A percentile compares a stretch with the other conserved stretches of the same genome.
Conservation (phyloP, 805 yeast species). For the Yarrowia divulgata region DNA sequence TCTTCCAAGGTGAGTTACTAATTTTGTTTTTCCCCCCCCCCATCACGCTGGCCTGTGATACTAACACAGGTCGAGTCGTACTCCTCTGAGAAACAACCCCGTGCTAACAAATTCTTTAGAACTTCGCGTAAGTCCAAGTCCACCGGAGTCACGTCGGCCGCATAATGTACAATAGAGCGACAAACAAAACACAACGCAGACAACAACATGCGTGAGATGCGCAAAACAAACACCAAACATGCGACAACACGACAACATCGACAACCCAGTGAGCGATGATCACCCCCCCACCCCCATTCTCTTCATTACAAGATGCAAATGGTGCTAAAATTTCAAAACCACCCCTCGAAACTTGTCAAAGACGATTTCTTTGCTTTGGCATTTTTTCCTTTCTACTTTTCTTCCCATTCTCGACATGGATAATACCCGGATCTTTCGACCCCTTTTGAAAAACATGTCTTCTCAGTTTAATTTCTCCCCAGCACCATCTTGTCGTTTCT, state of each 20-base stretch:
- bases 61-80: slow-evolving; percentile 28
- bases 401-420: slow-evolving; percentile 9
- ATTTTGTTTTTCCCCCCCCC: not conserved
- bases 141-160: slow-evolving; percentile 24
- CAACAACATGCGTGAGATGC: not conserved
- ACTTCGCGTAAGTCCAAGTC: slow-evolving; percentile 32
- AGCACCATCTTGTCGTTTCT: slow-evolving; percentile 10
- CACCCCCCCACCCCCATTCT: not conserved
- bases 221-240: not conserved
- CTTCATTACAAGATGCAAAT: slow-evolving; percentile 1
- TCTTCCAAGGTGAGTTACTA: slow-evolving; percentile 36
- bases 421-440: not conserved
- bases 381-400: not conserved
- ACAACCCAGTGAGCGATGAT: not conserved
- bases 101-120: slow-evolving; percentile 36
- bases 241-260: not conserved
- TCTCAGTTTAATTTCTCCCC: slow-evolving; percentile 14
- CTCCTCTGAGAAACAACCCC: slow-evolving; percentile 28
- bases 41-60: not conserved
- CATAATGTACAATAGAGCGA: slow-evolving; percentile 33
- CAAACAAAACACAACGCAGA: not conserved
- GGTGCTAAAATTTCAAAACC: slow-evolving; percentile 1
- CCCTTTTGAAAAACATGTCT: not conserved
- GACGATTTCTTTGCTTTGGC: too few species aligned
- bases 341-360: too few species aligned